Conservation (phyloP, 2,329 filamentous ascomycete genomes). For the Cercospora sojina region DNA sequence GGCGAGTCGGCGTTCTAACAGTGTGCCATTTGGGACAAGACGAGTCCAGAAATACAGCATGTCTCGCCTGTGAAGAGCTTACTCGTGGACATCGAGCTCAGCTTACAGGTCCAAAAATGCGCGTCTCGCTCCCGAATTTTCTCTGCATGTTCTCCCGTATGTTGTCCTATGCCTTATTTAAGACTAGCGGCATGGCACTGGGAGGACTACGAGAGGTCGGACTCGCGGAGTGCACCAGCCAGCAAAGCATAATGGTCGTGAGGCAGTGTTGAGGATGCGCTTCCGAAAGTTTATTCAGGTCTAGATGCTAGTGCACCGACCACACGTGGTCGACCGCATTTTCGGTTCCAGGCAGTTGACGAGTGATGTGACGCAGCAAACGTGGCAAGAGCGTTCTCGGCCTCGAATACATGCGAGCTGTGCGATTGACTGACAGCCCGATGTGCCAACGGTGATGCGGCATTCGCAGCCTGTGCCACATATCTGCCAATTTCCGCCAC, state of each 20-base stretch:
- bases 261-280: neutral
- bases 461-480: neutral
- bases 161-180: neutral
- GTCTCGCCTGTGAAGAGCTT: constrained; percentile 8
- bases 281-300: constrained; percentile 4
- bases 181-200: neutral
- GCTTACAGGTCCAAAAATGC: neutral
- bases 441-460: neutral
- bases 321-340: neutral
- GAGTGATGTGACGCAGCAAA: neutral
- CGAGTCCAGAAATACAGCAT: neutral
- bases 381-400: neutral
- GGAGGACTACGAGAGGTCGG: neutral
- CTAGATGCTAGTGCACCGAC: constrained; percentile 6
- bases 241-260: neutral
- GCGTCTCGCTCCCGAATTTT: neutral
- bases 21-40: neutral
- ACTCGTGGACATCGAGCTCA: neutral
- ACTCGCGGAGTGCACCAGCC: neutral
- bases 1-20: neutral
- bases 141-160: neutral
- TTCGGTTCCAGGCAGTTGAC: neutral
- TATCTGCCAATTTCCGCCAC: neutral
- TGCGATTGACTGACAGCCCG: neutral
- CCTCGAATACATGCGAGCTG: neutral